Percentiles rank a stretch among this genome's conserved stretches.
Evolutionary conservation across 257 asterid genomes (phyloP).

Genomic region (Primulina eburnea): DNA sequence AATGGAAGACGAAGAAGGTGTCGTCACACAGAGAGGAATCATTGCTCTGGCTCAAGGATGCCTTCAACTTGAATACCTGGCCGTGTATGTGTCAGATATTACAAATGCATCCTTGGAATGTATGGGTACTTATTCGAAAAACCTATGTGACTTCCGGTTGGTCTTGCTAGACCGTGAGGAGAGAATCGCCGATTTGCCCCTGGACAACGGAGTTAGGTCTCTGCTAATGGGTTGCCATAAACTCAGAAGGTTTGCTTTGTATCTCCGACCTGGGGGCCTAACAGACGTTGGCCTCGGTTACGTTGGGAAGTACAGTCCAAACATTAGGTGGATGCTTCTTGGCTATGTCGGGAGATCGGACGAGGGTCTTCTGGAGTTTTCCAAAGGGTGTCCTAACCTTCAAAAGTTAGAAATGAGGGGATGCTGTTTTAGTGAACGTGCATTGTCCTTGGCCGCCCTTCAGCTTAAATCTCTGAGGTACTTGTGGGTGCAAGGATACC

Average conservation of each 20-base stretch:
- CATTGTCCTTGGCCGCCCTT: slow-evolving; percentile 58
- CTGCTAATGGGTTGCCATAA: slow-evolving; percentile 59
- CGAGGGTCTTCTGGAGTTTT: slow-evolving; percentile 68
- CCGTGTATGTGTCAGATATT: slow-evolving; percentile 44
- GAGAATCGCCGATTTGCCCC: slow-evolving; percentile 67
- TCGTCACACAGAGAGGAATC: slow-evolving; percentile 48
- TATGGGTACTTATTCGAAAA: slow-evolving; percentile 55
- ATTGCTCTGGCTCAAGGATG: slow-evolving; percentile 51
- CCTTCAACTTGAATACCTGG: slow-evolving; percentile 44
- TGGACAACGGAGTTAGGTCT: slow-evolving; percentile 74
- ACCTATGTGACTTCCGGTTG: slow-evolving; percentile 70
- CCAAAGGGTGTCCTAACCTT: slow-evolving; percentile 77
- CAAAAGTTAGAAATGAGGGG: slow-evolving; percentile 85
- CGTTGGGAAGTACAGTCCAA: slow-evolving; percentile 64
- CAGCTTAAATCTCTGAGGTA: slow-evolving; percentile 58
- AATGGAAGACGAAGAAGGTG: slow-evolving; percentile 51
- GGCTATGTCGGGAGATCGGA: slow-evolving; percentile 80
- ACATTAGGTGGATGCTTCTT: slow-evolving; percentile 87
- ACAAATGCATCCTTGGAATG: slow-evolving; percentile 56
- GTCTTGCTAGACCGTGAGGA: slow-evolving; percentile 69
- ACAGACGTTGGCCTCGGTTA: slow-evolving; percentile 73
- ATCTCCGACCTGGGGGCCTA: slow-evolving; percentile 72
- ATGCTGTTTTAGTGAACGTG: slow-evolving; percentile 74
- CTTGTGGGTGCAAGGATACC: slow-evolving; percentile 85
- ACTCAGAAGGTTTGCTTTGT: slow-evolving; percentile 73